Conservation (phyloP, 176 grass and related monocot species). For the Juncus inflexus region DNA sequence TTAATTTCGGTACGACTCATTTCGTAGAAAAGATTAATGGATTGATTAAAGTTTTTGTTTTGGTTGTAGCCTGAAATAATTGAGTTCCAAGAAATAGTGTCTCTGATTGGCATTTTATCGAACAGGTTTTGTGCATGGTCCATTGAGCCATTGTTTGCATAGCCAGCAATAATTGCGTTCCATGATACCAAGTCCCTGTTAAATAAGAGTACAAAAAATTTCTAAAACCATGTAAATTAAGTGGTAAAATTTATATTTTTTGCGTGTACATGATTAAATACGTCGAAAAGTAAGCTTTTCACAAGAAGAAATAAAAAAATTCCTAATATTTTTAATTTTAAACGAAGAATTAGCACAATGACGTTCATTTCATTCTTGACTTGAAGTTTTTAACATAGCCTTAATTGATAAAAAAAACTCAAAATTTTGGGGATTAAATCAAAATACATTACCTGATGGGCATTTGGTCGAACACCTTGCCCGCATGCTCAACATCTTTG, state of each 20-base stretch:
- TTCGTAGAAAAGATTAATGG: constrained; percentile 41
- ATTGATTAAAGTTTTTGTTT: constrained; percentile 27
- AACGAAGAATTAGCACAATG: no score
- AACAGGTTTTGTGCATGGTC: constrained; percentile 30
- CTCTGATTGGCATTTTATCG: constrained; percentile 41
- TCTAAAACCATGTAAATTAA: no score
- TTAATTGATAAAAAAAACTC: background rate
- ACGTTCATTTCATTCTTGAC: no score
- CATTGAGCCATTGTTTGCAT: constrained; percentile 30
- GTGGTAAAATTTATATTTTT: no score
- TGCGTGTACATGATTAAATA: no score
- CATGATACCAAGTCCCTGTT: constrained; percentile 51
- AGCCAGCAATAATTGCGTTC: constrained; percentile 62
- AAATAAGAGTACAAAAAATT: no score
- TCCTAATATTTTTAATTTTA: no score
- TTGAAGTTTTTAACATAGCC: background rate
- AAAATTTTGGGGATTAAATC: background rate
- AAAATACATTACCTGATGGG: constrained; percentile 6
- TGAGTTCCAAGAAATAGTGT: constrained; percentile 71
- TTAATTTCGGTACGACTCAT: constrained; percentile 35
- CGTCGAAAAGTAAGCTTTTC: no score
- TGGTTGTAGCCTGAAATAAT: constrained; percentile 48
- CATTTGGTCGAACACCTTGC: constrained; percentile 50
- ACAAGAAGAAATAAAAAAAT: no score
- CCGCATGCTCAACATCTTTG: constrained; percentile 30